Conservation (phyloP, 805 yeast species). For the Starmerella cellae region DNA sequence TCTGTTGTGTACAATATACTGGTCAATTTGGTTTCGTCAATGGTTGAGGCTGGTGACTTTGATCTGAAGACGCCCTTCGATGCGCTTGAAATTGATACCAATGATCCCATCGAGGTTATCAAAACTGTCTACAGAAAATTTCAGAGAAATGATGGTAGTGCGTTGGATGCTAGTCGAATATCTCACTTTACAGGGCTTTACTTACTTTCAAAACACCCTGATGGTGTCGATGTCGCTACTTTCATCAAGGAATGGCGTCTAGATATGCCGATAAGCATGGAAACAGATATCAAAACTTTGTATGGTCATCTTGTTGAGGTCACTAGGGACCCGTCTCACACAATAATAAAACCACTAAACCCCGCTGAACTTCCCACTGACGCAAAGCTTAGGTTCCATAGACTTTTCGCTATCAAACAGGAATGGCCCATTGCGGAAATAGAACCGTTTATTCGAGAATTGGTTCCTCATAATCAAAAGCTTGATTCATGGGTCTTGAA, state of each 20-base stretch:
- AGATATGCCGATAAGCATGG: conserved; percentile 43
- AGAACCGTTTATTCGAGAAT: conserved; percentile 47
- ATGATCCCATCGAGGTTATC: conserved; percentile 34
- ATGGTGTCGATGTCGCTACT: conserved; percentile 33
- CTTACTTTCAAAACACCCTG: conserved; percentile 33
- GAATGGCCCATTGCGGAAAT: conserved; percentile 53
- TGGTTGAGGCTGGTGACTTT: conserved; percentile 17
- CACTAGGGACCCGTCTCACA: conserved; percentile 29
- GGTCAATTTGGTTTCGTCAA: conserved; percentile 21
- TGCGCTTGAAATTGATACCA: conserved; percentile 4
- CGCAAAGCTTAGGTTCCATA: conserved; percentile 37
- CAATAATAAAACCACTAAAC: conserved; percentile 42
- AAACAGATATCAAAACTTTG: conserved; percentile 42
- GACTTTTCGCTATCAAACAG: conserved; percentile 41
- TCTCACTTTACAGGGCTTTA: conserved; percentile 53
- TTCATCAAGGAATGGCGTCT: conserved; percentile 25
- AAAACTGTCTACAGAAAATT: conserved; percentile 41
- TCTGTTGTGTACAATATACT: conserved; percentile 21
- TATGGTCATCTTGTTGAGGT: conserved; percentile 40
- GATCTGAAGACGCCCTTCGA: not conserved
- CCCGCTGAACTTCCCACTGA: conserved; percentile 37
- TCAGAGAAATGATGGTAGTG: conserved; percentile 22
- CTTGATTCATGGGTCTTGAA: conserved; percentile 35
- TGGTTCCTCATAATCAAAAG: conserved; percentile 40
- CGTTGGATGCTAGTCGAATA: conserved; percentile 34